Evolutionary conservation across 768 basidiomycete species (phyloP).

Genomic region (Paxillus ammoniavirescens): DNA sequence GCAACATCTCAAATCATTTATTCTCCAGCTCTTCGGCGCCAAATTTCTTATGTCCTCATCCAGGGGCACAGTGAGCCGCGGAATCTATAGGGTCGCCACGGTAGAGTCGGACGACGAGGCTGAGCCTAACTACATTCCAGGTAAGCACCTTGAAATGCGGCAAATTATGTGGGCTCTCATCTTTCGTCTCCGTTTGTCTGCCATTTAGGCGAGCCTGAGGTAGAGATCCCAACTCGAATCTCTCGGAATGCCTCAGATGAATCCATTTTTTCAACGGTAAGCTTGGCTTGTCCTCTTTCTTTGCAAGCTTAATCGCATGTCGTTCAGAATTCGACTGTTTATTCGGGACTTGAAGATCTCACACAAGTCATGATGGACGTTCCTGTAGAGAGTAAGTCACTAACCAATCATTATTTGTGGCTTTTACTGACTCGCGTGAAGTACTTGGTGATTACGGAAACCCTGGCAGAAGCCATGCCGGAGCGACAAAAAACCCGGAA

Average conservation of each 20-base stretch:
- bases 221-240: not conserved
- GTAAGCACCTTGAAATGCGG: not conserved
- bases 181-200: not conserved
- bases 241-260: slow-evolving; percentile 2
- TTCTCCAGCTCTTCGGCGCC: not conserved
- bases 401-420: not conserved
- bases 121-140: not conserved
- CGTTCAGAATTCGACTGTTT: slow-evolving; percentile 7
- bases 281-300: too few relatives aligned
- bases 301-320: not conserved
- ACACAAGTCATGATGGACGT: slow-evolving; percentile 6
- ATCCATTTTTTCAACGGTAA: slow-evolving; percentile 6
- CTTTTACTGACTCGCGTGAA: not conserved
- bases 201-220: not conserved
- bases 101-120: not conserved
- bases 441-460: not conserved
- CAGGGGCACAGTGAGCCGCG: not conserved
- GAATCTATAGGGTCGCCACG: not conserved
- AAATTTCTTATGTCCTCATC: not conserved
- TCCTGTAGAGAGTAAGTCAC: slow-evolving; percentile 4
- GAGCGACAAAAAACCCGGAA: not conserved
- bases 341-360: slow-evolving; percentile 13
- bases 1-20: too few relatives aligned
- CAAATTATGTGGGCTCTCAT: not conserved
- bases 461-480: not conserved